These are phyloP conservation scores for Termitomyces sp. DNA, from an alignment of 768 basidiomycete species.

Conservation along the genomic window DNA sequence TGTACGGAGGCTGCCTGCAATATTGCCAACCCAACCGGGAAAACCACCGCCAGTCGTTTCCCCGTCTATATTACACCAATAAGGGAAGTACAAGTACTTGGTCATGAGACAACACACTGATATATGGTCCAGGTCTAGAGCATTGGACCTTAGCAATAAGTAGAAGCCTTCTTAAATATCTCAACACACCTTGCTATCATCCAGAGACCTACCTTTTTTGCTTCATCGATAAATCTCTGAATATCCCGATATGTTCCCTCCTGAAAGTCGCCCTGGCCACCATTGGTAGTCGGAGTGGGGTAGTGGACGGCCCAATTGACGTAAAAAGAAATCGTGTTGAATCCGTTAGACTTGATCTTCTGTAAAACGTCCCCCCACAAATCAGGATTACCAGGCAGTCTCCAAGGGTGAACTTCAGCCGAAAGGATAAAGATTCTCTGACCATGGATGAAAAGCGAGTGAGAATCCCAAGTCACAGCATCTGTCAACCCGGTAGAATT, in stretches of 20 bases:
- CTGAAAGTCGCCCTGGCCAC: slow-evolving; percentile 46
- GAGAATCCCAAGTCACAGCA: slow-evolving; percentile 56
- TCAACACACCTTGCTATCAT: slow-evolving; percentile 44
- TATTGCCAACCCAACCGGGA: slow-evolving; percentile 58
- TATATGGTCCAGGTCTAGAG: slow-evolving; percentile 48
- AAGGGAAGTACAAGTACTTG: neutral
- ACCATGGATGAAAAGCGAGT: slow-evolving; percentile 55
- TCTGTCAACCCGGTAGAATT: slow-evolving; percentile 46
- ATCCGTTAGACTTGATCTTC: slow-evolving; percentile 60
- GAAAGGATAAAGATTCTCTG: slow-evolving; percentile 57
- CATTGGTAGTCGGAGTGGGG: slow-evolving; percentile 43
- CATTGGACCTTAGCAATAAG: neutral
- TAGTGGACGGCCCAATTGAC: slow-evolving; percentile 57
- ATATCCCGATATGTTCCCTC: slow-evolving; percentile 48
- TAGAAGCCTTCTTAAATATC: neutral
- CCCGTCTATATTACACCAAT: slow-evolving; percentile 28
- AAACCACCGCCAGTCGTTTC: slow-evolving; percentile 57
- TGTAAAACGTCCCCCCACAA: slow-evolving; percentile 60
- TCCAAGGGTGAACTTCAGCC: slow-evolving; percentile 64
- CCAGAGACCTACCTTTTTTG: slow-evolving; percentile 51
- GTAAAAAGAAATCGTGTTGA: slow-evolving; percentile 60
- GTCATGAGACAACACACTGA: slow-evolving; percentile 31
- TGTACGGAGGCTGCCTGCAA: slow-evolving; percentile 46
- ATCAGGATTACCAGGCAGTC: slow-evolving; percentile 47
- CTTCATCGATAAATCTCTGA: slow-evolving; percentile 50